Conservation (phyloP, 192 early-diverging fungal species). For the Backusella circina region DNA sequence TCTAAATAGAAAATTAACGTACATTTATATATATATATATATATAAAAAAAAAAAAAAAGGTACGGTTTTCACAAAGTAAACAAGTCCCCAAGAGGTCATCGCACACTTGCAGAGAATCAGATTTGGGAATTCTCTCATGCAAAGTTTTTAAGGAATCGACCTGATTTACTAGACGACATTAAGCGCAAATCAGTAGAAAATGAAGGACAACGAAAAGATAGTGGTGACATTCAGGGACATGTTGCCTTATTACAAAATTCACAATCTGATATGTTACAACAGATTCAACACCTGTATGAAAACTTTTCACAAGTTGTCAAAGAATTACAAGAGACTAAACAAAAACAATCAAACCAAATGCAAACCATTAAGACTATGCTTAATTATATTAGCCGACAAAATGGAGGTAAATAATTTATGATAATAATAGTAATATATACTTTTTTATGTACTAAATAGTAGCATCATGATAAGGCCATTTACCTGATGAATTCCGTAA, state of each 20-base stretch:
- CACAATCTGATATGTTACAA: slow-evolving; percentile 70
- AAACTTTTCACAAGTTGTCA: slow-evolving; percentile 62
- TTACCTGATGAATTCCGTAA: background rate
- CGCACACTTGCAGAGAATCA: slow-evolving; percentile 85
- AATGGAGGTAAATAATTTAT: slow-evolving; percentile 18
- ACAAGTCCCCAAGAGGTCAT: slow-evolving; percentile 83
- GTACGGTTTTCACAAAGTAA: slow-evolving; percentile 89
- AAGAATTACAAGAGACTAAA: slow-evolving; percentile 70
- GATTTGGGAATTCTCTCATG: slow-evolving; percentile 88
- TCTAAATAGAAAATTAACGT: background rate
- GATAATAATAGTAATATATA: slow-evolving; percentile 24
- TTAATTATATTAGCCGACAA: slow-evolving; percentile 49
- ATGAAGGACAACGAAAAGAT: slow-evolving; percentile 67
- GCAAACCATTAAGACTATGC: slow-evolving; percentile 59
- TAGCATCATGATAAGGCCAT: background rate
- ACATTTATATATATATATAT: background rate
- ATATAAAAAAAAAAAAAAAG: slow-evolving; percentile 16
- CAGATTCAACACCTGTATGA: slow-evolving; percentile 71
- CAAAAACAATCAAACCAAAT: slow-evolving; percentile 65
- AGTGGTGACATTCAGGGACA: slow-evolving; percentile 67
- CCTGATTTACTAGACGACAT: slow-evolving; percentile 84
- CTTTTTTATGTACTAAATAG: slow-evolving; percentile 52
- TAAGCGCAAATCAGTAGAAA: slow-evolving; percentile 87
- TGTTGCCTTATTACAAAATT: slow-evolving; percentile 71
- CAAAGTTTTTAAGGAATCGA: slow-evolving; percentile 73